Base-by-base conservation (phyloP, 169 alveolate genomes). In the Hepatocystis sp. region DNA sequence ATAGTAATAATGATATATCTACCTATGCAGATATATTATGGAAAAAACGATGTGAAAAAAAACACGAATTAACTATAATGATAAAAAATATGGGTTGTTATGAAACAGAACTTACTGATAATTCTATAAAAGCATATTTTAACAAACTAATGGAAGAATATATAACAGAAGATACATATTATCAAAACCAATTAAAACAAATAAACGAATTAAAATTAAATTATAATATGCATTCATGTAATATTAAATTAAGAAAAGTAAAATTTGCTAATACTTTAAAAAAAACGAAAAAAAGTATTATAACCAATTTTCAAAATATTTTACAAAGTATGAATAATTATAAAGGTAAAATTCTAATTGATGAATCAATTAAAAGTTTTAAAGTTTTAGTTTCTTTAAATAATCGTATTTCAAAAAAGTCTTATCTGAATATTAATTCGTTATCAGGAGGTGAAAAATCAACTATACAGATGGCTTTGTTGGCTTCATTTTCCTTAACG, bases 381-480 rank as follows among this genome's bases (percentile, higher is more conserved):
- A 71, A 71, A 56, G 86, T 71, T n/a, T 0, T 71, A 53, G 65
- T 71, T 27, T 71, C 86, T n/a, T 36, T 71, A 17, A 71, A 71
- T 42, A 71, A 71, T 19, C 78, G 58, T 28, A 10, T 46, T 28
- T 71, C 86, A 21, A 71, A 71, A 17, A 71, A 71, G 42, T 32
- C 32, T 25, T 71, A 13, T 71, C 55, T 71, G 76, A 91, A 90
- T 47, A 84, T 90, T 30, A 86, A 63, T 30, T 84, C 93, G 19
- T 55, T 90, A 15, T 85, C 92, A 27, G 93, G 93, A 2, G 93
- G 93, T 19, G 93, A 90, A 56, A 63, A 90, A 28, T 85, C 92
- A 25, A 90, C 92, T 28, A 90, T 90, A 25, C 92, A 90, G 7
- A 90, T 90, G 64, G 90, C 93, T 2, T 66, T 90, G 25, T 53